Percentiles rank a stretch among this genome's conserved stretches.
phyloP scores from a whole-genome alignment of 495 filamentous ascomycete genomes.

The Trichodelitschia bisporula region DNA sequence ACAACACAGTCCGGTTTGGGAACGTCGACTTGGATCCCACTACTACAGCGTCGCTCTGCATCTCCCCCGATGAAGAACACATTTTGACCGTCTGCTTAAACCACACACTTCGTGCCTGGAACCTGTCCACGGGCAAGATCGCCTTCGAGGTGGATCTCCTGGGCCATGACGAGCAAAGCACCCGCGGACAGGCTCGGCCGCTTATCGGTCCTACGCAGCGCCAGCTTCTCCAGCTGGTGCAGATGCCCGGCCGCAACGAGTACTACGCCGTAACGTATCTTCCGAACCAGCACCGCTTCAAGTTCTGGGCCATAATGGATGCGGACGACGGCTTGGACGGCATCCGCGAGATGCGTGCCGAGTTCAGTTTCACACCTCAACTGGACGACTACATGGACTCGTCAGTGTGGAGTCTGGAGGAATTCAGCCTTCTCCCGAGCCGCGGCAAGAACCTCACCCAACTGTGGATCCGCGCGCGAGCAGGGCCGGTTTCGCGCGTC shows the following conservation, averaged over 20 bases:
- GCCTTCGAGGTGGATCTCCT: conserved; percentile 50
- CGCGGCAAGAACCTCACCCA: conserved; percentile 29
- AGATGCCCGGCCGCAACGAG: conserved; percentile 28
- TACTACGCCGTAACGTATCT: conserved; percentile 70
- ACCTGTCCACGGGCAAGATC: conserved; percentile 44
- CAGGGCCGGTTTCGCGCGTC: conserved; percentile 44
- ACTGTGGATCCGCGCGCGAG: conserved; percentile 73
- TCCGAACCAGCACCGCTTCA: conserved; percentile 70
- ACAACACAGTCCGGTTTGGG: conserved; percentile 36
- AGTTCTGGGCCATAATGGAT: conserved; percentile 66
- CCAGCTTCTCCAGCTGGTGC: conserved; percentile 48
- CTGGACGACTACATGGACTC: conserved; percentile 31
- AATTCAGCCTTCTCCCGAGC: conserved; percentile 43
- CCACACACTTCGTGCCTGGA: conserved; percentile 72
- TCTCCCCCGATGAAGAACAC: conserved; percentile 38
- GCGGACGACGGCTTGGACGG: conserved; percentile 34
- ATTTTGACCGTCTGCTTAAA: conserved; percentile 72
- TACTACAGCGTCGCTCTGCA: conserved; percentile 34
- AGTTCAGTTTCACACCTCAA: conserved; percentile 34
- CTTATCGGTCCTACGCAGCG: conserved; percentile 52
- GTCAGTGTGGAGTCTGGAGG: conserved; percentile 58
- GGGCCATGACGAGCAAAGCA: conserved; percentile 20
- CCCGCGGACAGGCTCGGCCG: conserved; percentile 35
- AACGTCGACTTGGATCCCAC: conserved; percentile 40
- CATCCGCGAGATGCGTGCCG: conserved; percentile 44